phyloP scores from a whole-genome alignment of 2,329 filamentous ascomycete genomes.

The Clonostachys sp. region DNA sequence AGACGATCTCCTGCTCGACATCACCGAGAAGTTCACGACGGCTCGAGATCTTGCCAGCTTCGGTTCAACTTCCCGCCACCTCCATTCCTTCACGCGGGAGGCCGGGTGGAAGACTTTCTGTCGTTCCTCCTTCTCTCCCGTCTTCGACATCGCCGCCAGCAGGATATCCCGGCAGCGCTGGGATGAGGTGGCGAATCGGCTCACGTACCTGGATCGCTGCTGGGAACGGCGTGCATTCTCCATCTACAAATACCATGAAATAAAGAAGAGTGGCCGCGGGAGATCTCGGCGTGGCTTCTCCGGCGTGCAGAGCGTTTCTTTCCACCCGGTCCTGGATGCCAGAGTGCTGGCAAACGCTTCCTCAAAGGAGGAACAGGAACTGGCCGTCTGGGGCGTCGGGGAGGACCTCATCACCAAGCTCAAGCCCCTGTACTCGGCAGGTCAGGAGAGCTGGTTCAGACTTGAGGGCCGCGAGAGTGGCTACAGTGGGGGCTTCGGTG shows the following conservation, averaged over 20 bases:
- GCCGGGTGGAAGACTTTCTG: conserved; percentile 48
- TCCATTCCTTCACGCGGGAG: conserved; percentile 29
- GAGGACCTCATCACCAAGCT: conserved; percentile 42
- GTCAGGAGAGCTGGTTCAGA: conserved; percentile 23
- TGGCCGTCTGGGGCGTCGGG: conserved; percentile 45
- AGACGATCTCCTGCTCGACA: conserved; percentile 43
- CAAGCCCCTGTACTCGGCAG: conserved; percentile 16
- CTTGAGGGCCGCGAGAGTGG: conserved; percentile 30
- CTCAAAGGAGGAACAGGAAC: conserved; percentile 29
- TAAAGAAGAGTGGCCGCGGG: conserved; percentile 3
- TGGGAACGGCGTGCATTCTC: conserved; percentile 46
- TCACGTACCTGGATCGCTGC: conserved; percentile 46
- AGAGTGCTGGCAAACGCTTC: conserved; percentile 16
- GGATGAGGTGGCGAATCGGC: conserved; percentile 31
- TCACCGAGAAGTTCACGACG: conserved; percentile 41
- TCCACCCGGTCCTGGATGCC: conserved; percentile 44
- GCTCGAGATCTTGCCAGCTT: conserved; percentile 41
- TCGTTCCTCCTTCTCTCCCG: conserved; percentile 34
- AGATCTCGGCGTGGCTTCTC: conserved; percentile 9
- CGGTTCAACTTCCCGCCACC: conserved; percentile 26
- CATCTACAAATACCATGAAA: conserved; percentile 16
- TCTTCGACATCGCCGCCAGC: conserved; percentile 20
- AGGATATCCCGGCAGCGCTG: conserved; percentile 15
- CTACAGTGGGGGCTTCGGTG: conserved; percentile 38
- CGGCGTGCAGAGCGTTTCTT: conserved; percentile 26